A percentile compares a stretch with the other conserved stretches of the same genome.
phyloP scores from a whole-genome alignment of 2,329 filamentous ascomycete genomes.

The Teratosphaeria pseudoeucalypti region DNA sequence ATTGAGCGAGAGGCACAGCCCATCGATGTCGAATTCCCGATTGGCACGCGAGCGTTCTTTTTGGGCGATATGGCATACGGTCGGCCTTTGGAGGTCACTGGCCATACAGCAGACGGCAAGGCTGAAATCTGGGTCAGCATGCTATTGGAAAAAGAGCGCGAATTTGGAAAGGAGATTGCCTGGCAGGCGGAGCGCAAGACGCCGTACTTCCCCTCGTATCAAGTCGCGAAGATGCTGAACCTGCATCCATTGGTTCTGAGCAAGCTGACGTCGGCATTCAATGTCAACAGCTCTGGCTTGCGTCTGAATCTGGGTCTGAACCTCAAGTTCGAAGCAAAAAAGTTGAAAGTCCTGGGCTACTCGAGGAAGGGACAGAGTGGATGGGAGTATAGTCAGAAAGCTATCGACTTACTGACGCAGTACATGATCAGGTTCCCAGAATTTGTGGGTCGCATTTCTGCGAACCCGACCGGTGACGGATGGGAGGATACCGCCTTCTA shows the following conservation, averaged over 20 bases:
- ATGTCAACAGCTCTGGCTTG: conserved; percentile 68
- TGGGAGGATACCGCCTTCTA: conserved; percentile 82
- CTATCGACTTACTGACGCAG: conserved; percentile 66
- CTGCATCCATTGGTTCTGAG: conserved; percentile 82
- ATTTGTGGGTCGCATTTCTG: conserved; percentile 81
- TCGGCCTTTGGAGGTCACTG: conserved; percentile 71
- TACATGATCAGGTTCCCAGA: conserved; percentile 95
- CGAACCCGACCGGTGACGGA: conserved; percentile 75
- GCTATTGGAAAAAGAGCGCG: conserved; percentile 61
- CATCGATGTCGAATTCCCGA: conserved; percentile 83
- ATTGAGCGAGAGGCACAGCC: conserved; percentile 80
- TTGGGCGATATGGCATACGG: conserved; percentile 89
- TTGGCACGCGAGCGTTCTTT: conserved; percentile 78
- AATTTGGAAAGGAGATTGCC: conserved; percentile 72
- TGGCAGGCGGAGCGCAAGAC: conserved; percentile 56
- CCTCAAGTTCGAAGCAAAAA: conserved; percentile 91
- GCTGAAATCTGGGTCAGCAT: conserved; percentile 69
- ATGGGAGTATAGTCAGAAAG: conserved; percentile 90
- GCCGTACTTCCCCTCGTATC: conserved; percentile 75
- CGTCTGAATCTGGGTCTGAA: conserved; percentile 89
- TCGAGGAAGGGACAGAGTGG: conserved; percentile 75
- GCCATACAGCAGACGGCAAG: conserved; percentile 58
- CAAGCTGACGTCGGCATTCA: conserved; percentile 92
- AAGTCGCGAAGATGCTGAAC: conserved; percentile 71
- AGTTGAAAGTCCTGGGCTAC: conserved; percentile 91